These are phyloP conservation scores for Steccherinum ochraceum DNA, from an alignment of 768 basidiomycete genomes.

Conservation along the genomic window DNA sequence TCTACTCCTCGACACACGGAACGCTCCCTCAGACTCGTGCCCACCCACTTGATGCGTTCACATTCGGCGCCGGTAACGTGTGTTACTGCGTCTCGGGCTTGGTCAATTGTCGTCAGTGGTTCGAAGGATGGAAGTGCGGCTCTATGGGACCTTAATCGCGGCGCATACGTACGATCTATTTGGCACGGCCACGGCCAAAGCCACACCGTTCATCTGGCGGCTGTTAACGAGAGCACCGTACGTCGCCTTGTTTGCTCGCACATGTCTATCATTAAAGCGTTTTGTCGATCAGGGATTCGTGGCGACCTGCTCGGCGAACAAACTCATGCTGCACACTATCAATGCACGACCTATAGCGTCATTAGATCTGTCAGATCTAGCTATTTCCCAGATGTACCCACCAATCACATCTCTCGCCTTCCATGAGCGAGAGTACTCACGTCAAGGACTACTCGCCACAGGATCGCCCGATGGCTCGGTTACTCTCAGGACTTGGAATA, in stretches of 20 bases:
- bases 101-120: constrained; percentile 82
- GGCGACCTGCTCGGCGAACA: constrained; percentile 69
- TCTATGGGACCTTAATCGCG: constrained; percentile 86
- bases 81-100: constrained; percentile 68
- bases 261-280: background rate
- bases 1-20: constrained; percentile 21
- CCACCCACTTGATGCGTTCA: constrained; percentile 75
- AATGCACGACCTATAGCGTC: constrained; percentile 76
- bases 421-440: constrained; percentile 83
- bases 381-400: constrained; percentile 37
- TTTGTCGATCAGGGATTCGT: constrained; percentile 92
- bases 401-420: constrained; percentile 74
- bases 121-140: constrained; percentile 82
- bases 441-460: constrained; percentile 72
- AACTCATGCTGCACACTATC: constrained; percentile 77
- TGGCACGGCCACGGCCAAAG: constrained; percentile 46
- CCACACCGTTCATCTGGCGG: constrained; percentile 54
- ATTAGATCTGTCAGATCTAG: constrained; percentile 49
- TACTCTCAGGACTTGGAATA: constrained; percentile 78
- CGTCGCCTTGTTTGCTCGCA: too few relatives aligned
- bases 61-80: constrained; percentile 65
- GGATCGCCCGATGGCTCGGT: constrained; percentile 74
- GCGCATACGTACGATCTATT: constrained; percentile 74
- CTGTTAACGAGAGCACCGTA: constrained; percentile 86
- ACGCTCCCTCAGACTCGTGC: constrained; percentile 27